Base-by-base conservation (phyloP, 192 early-diverging fungal genomes). In the Backusella westeae region DNA sequence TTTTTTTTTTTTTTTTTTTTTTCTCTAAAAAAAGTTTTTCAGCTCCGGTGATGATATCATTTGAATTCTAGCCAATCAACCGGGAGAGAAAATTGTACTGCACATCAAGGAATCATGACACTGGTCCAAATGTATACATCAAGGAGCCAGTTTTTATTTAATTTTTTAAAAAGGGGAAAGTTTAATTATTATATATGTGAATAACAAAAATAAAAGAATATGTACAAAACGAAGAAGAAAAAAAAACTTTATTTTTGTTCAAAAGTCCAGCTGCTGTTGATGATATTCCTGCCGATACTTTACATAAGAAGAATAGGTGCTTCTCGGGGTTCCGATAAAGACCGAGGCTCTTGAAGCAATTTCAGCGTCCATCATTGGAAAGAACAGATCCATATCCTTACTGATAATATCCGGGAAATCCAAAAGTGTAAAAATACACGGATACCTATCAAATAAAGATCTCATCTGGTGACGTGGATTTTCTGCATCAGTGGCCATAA, bases 361-460 rank as follows among this genome's bases (percentile, higher is more conserved):
- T 9, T 86, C 81, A 14, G 82, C 83, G 71, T 90, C 89, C 36
- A 88, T 79, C 75, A 90, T 78, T 10, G 89, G 89, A 21, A 87
- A 66, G 2, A 83, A 74, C 5, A 83, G 6, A 6, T n/a, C 19
- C 46, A 49, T n/a, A 17, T n/a, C 46, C 15, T 49, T 49, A 49
- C 6, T 19, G 70, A 49, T 7, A 15, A 49, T 36, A 8, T 17
- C 72, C 14, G 80, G 74, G 79, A 90, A 90, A 71, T 63, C 56
- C 26, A 29, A 23, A 63, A 63, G 56, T 10, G 56, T 63, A 63
- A 63, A 63, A 26, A 23, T 63, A 29, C 56, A 63, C 56, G 56
- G 56, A 29, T 63, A 63, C n/a, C 56, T 63, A 29, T 63, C 56
- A 63, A 63, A 63, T 63, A 63, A 63, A 26, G 56, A 63, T 29